Conservation (phyloP, 2,329 filamentous ascomycete species). For the Penicillium sp. region DNA sequence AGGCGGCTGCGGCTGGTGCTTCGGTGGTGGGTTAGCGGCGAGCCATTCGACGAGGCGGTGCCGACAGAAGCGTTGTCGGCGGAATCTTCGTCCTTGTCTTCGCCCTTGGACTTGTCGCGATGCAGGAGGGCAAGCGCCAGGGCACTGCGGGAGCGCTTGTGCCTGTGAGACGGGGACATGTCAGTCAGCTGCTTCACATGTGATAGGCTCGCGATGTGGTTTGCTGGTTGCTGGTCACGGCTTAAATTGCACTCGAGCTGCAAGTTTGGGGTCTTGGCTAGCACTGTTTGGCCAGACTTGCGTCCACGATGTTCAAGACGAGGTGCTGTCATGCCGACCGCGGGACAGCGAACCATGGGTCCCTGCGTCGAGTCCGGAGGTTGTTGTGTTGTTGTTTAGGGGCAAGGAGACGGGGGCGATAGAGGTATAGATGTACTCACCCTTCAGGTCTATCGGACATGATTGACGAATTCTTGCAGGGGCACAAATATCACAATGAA, state of each 20-base stretch:
- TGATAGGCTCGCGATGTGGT: constrained; percentile 7
- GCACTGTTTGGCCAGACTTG: neutral
- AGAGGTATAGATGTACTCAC: constrained; percentile 19
- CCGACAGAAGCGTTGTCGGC: constrained; percentile 25
- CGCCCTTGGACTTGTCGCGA: constrained; percentile 53
- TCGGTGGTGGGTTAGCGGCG: constrained; percentile 34
- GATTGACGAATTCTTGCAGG: constrained; percentile 1
- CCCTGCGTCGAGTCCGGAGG: constrained; percentile 2
- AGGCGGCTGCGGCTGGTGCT: constrained; percentile 35
- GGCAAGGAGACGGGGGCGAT: neutral
- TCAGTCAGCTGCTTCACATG: constrained; percentile 29
- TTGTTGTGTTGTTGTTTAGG: neutral
- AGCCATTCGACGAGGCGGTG: constrained; percentile 31
- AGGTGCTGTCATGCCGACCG: constrained; percentile 9
- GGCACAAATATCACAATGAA: neutral
- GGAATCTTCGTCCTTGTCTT: constrained; percentile 36
- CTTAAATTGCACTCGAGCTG: neutral
- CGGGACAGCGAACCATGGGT: constrained; percentile 15
- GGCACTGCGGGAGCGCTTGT: constrained; percentile 58
- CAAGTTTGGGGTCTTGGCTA: neutral
- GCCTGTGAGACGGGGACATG: constrained; percentile 37
- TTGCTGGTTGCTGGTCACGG: neutral
- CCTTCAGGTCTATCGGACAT: constrained; percentile 30
- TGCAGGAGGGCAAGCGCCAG: constrained; percentile 58
- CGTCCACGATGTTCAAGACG: neutral